Percentiles rank a stretch among this genome's conserved stretches.
Evolutionary conservation across 495 filamentous ascomycete species (phyloP).

Genomic region (Annulohypoxylon nitens): DNA sequence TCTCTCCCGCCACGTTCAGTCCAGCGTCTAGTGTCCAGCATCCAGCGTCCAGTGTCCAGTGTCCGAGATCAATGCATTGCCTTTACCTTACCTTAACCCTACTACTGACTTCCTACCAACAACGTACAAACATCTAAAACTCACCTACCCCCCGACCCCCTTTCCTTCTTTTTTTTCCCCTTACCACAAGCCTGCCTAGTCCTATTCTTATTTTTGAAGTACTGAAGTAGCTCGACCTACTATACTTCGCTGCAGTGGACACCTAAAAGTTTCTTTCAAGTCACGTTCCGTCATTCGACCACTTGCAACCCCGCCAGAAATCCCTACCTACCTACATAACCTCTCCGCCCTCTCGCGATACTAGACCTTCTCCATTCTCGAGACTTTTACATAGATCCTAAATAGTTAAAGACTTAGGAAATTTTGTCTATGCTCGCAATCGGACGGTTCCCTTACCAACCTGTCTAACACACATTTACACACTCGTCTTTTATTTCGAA

Average conservation of each 20-base stretch:
- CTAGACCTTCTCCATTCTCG: conserved; percentile 42
- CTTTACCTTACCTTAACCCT: conserved; percentile 4
- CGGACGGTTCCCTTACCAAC: conserved; percentile 12
- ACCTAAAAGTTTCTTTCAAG: conserved; percentile 48
- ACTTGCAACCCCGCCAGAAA: conserved; percentile 52
- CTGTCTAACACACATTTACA: conserved; percentile 6
- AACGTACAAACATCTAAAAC: conserved; percentile 30
- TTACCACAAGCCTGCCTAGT: conserved; percentile 38
- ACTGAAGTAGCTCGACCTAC: conserved; percentile 41
- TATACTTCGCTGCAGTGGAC: conserved; percentile 45
- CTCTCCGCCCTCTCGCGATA: conserved; percentile 50
- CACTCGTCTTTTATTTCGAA: conserved; percentile 17
- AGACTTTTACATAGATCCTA: conserved; percentile 39
- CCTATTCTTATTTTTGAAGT: conserved; percentile 40
- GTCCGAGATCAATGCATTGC: conserved; percentile 29
- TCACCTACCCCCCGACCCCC: conserved; percentile 23
- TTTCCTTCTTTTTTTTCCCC: conserved; percentile 30
- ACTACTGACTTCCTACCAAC: conserved; percentile 20
- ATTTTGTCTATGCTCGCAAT: conserved; percentile 16
- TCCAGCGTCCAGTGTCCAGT: conserved; percentile 6
- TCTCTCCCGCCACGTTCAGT: conserved; percentile 22
- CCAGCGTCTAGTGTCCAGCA: background rate
- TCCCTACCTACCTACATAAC: conserved; percentile 54
- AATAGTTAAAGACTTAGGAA: conserved; percentile 39
- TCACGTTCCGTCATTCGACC: conserved; percentile 52